phyloP scores from a whole-genome alignment of 1,284 basidiomycete genomes.

The Fomitopsis betulina region DNA sequence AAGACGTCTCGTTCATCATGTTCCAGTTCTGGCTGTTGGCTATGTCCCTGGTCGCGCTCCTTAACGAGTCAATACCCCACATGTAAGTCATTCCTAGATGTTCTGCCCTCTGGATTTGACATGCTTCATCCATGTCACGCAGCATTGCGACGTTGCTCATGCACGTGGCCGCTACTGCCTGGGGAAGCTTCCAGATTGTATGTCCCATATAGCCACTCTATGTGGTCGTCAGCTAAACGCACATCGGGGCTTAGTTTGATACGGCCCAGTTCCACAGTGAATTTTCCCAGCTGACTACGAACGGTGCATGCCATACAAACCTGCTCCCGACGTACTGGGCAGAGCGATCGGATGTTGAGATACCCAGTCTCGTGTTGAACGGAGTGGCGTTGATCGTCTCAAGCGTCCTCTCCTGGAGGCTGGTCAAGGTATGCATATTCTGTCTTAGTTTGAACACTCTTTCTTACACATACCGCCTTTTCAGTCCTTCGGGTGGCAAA shows the following conservation, averaged over 20 bases:
- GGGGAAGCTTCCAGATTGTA: constrained; percentile 63
- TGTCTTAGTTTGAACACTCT: background rate
- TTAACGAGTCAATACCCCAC: constrained; percentile 81
- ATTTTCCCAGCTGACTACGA: constrained; percentile 53
- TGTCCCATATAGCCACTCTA: background rate
- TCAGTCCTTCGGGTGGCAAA: constrained; percentile 77
- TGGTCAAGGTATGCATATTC: constrained; percentile 53
- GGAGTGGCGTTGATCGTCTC: constrained; percentile 55
- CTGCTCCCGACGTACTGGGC: constrained; percentile 61
- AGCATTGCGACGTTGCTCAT: constrained; percentile 65
- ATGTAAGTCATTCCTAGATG: constrained; percentile 36
- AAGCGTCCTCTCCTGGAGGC: constrained; percentile 63
- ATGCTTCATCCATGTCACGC: background rate
- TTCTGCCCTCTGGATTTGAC: background rate
- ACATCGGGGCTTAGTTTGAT: constrained; percentile 12
- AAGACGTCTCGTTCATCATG: constrained; percentile 70
- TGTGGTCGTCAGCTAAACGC: too few relatives aligned
- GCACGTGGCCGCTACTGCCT: constrained; percentile 64
- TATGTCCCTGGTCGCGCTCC: constrained; percentile 71
- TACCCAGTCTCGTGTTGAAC: constrained; percentile 63
- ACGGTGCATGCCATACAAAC: constrained; percentile 57
- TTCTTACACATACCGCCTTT: background rate
- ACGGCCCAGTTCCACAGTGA: constrained; percentile 53
- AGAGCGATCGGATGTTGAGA: constrained; percentile 50
- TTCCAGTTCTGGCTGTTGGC: constrained; percentile 80